Evolutionary conservation across 2,329 filamentous ascomycete genomes (phyloP).

Genomic region (Penicillium janthinellum): DNA sequence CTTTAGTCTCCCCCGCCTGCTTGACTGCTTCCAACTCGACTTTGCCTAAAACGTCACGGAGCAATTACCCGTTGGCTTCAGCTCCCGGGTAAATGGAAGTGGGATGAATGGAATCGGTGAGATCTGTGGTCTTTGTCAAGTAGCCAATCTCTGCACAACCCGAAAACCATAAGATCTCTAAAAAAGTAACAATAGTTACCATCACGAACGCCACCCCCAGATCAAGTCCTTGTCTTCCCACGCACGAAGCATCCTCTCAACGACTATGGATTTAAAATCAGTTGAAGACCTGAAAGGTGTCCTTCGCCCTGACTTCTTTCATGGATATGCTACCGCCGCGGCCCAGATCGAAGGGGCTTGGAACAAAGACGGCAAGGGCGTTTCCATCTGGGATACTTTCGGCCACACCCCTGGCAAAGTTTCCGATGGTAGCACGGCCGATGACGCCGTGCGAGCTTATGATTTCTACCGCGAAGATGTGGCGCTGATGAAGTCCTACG

Average conservation of each 20-base stretch:
- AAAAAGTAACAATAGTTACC: background rate
- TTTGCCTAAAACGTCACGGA: conserved; percentile 18
- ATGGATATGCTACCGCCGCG: conserved; percentile 35
- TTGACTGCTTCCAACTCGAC: background rate
- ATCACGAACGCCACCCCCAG: background rate
- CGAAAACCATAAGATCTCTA: background rate
- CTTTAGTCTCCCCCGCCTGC: background rate
- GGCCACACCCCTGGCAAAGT: conserved; percentile 74
- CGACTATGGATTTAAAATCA: conserved; percentile 27
- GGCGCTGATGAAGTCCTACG: conserved; percentile 69
- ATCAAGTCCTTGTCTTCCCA: background rate
- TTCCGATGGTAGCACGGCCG: conserved; percentile 70
- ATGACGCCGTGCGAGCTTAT: conserved; percentile 78
- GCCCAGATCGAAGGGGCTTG: conserved; percentile 73
- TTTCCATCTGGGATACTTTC: conserved; percentile 83
- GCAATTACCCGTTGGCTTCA: conserved; percentile 4
- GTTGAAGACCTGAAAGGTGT: conserved; percentile 31
- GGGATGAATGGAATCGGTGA: background rate
- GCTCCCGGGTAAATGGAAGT: conserved; percentile 10
- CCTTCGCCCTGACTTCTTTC: conserved; percentile 32
- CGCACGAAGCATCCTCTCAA: background rate
- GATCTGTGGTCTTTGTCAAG: background rate
- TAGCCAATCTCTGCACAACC: background rate
- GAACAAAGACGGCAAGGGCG: conserved; percentile 71
- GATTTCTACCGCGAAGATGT: conserved; percentile 74